Evolutionary conservation across 2,329 filamentous ascomycete genomes (phyloP).

Genomic region (Xylariaceae sp.): DNA sequence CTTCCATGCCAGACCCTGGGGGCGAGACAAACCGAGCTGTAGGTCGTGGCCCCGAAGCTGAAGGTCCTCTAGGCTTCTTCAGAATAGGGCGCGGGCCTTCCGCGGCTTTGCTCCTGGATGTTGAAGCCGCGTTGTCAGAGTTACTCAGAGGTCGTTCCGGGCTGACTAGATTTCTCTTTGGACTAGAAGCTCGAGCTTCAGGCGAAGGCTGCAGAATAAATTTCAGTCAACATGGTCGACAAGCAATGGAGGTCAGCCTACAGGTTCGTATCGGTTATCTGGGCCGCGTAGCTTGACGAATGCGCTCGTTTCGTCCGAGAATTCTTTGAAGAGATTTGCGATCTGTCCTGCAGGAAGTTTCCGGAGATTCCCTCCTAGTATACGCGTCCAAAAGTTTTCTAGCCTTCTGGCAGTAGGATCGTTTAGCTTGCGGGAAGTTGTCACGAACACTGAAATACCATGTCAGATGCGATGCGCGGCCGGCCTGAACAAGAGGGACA

Average conservation of each 20-base stretch:
- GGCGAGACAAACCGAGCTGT: slow-evolving; percentile 61
- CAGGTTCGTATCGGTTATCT: slow-evolving; percentile 52
- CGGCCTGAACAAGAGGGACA: not conserved
- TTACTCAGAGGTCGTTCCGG: slow-evolving; percentile 5
- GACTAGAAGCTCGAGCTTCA: slow-evolving; percentile 16
- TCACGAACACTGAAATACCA: slow-evolving; percentile 53
- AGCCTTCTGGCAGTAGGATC: slow-evolving; percentile 62
- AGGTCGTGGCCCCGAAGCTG: slow-evolving; percentile 52
- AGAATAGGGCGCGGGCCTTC: slow-evolving; percentile 56
- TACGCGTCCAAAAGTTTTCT: slow-evolving; percentile 66
- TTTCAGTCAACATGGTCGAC: not conserved
- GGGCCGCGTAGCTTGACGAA: slow-evolving; percentile 55
- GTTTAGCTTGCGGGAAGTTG: slow-evolving; percentile 54
- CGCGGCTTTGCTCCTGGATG: slow-evolving; percentile 32
- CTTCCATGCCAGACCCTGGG: slow-evolving; percentile 46
- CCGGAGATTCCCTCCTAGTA: slow-evolving; percentile 58
- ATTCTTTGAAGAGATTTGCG: slow-evolving; percentile 55
- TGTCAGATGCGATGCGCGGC: slow-evolving; percentile 12
- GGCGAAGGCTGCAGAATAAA: slow-evolving; percentile 23
- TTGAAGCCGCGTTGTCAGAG: slow-evolving; percentile 15
- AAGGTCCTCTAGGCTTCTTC: slow-evolving; percentile 57
- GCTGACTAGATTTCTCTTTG: not conserved
- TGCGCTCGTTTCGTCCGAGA: slow-evolving; percentile 53
- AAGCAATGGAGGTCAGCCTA: slow-evolving; percentile 32
- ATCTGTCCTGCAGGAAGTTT: slow-evolving; percentile 52